Percentiles rank a stretch among this genome's conserved stretches.
Conservation (phyloP, 352 stramenopile genomes). For the Phytophthora macrochlamydospora region DNA sequence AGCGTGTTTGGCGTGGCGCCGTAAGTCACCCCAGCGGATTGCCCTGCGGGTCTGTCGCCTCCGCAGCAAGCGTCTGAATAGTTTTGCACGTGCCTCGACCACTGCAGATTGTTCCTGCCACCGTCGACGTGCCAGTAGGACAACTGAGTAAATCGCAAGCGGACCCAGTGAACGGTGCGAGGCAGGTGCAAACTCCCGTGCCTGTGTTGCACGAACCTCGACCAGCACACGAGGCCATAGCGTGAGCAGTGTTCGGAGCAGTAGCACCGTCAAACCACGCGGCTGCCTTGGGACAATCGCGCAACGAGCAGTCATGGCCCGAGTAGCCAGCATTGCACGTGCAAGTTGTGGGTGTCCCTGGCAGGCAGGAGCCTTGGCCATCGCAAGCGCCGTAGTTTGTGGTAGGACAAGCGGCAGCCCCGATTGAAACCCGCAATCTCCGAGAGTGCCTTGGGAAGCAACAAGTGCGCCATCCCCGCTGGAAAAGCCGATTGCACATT, state of each 20-base stretch:
- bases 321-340: constrained; percentile 64
- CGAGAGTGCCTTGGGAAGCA: constrained; percentile 27
- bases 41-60: constrained; percentile 41
- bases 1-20: constrained; percentile 59
- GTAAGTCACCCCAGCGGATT: constrained; percentile 61
- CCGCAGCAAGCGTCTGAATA: constrained; percentile 68
- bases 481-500: constrained; percentile 63
- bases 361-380: constrained; percentile 51
- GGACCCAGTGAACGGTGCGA: constrained; percentile 72
- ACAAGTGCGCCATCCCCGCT: constrained; percentile 58
- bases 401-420: constrained; percentile 40
- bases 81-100: constrained; percentile 75
- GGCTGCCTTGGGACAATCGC: constrained; percentile 51
- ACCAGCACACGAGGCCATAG: constrained; percentile 55
- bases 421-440: constrained; percentile 52
- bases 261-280: constrained; percentile 78
- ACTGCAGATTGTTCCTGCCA: constrained; percentile 49
- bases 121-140: constrained; percentile 22
- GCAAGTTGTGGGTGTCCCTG: constrained; percentile 54
- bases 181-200: constrained; percentile 66
- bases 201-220: constrained; percentile 56
- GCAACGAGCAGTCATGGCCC: constrained; percentile 59
- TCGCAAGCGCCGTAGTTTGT: constrained; percentile 46
- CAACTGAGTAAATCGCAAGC: constrained; percentile 76
- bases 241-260: constrained; percentile 53